Evolutionary conservation across 495 filamentous ascomycete species (phyloP).

Genomic region (Darksidea phi): DNA sequence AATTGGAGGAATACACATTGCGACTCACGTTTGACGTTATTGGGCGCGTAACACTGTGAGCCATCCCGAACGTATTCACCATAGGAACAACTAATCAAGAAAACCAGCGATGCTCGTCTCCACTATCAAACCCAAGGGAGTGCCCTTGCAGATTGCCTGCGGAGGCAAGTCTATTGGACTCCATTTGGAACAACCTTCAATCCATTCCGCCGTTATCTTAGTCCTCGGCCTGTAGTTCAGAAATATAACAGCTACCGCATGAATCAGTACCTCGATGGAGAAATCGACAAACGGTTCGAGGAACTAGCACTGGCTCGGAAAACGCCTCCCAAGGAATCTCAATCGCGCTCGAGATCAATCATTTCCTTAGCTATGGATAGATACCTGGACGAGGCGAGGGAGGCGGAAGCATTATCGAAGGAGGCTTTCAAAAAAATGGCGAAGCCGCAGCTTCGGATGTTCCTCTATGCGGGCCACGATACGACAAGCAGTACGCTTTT

Average conservation of each 20-base stretch:
- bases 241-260: slow-evolving; percentile 36
- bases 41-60: slow-evolving; percentile 17
- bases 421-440: slow-evolving; percentile 9
- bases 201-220: slow-evolving; percentile 36
- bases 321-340: not conserved
- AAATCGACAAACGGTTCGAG: slow-evolving; percentile 38
- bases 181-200: slow-evolving; percentile 36
- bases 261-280: slow-evolving; percentile 25
- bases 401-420: slow-evolving; percentile 4
- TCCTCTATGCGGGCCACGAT: slow-evolving; percentile 54
- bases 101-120: slow-evolving; percentile 24
- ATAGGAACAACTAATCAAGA: not conserved
- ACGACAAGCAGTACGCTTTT: slow-evolving; percentile 48
- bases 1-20: slow-evolving; percentile 38
- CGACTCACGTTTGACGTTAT: slow-evolving; percentile 44
- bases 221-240: slow-evolving; percentile 35
- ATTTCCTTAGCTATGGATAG: slow-evolving; percentile 15
- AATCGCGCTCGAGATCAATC: slow-evolving; percentile 11
- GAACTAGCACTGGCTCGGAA: slow-evolving; percentile 4
- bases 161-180: slow-evolving; percentile 37
- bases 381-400: slow-evolving; percentile 4
- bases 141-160: slow-evolving; percentile 33
- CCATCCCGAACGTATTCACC: not conserved
- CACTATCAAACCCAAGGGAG: slow-evolving; percentile 35
- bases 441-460: slow-evolving; percentile 35